Evolutionary conservation across 2,329 filamentous ascomycete species (phyloP).

Genomic region (Rhinocladiella mackenziei): DNA sequence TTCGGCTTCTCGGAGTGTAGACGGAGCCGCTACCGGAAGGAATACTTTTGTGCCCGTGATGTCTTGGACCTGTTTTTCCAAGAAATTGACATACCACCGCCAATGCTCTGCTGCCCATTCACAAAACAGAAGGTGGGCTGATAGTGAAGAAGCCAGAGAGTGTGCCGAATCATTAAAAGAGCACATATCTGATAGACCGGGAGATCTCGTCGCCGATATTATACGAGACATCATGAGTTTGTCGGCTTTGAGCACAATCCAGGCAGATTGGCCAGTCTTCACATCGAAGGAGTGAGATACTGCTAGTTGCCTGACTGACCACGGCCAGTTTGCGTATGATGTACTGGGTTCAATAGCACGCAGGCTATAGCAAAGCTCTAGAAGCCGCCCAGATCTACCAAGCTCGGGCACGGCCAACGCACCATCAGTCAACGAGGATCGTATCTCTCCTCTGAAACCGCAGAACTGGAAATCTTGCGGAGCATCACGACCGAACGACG

Average conservation of each 20-base stretch:
- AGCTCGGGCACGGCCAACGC: slow-evolving; percentile 30
- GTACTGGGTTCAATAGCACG: slow-evolving; percentile 25
- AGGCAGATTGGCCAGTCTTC: slow-evolving; percentile 35
- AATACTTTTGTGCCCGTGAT: no score
- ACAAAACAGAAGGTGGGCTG: slow-evolving; percentile 38
- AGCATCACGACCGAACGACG: slow-evolving; percentile 30
- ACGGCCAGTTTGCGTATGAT: slow-evolving; percentile 26
- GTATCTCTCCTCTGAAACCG: slow-evolving; percentile 35
- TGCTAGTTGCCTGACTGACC: slow-evolving; percentile 27
- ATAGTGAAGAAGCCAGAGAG: slow-evolving; percentile 38
- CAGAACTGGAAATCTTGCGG: slow-evolving; percentile 38
- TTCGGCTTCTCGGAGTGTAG: no score
- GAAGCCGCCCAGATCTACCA: slow-evolving; percentile 36
- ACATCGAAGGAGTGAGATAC: slow-evolving; percentile 43
- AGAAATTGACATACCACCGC: slow-evolving; percentile 38
- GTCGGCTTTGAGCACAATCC: slow-evolving; percentile 42
- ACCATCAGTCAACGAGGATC: slow-evolving; percentile 14
- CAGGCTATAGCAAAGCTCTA: slow-evolving; percentile 41
- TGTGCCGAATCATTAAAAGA: slow-evolving; percentile 33
- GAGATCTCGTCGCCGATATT: neutral
- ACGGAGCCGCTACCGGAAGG: no score
- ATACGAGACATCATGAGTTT: slow-evolving; percentile 22
- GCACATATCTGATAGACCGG: slow-evolving; percentile 13
- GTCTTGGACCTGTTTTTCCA: slow-evolving; percentile 8
- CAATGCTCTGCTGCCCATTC: slow-evolving; percentile 44